A percentile compares a stretch with the other conserved stretches of the same genome.
Evolutionary conservation across 345 rosid species (phyloP).

Genomic region (Arabidopsis thaliana): TAIR10.1 NC_003076.8:22315501-22316000

Average conservation of each 20-base stretch:
- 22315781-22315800: conserved; percentile 29
- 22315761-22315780: conserved; percentile 7
- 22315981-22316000: conserved; percentile 59
- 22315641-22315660: not conserved
- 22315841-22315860: conserved; percentile 36
- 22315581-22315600: conserved; percentile 25
- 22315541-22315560: conserved; percentile 30
- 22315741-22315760: not conserved
- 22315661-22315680: conserved; percentile 28
- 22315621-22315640: conserved; percentile 32
- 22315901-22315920: conserved; percentile 74
- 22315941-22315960: conserved; percentile 80
- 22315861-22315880: conserved; percentile 43
- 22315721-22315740: conserved; percentile 20
- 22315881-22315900: conserved; percentile 63
- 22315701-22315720: not conserved
- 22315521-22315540: not conserved
- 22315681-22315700: conserved; percentile 28
- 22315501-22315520: not conserved
- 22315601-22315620: conserved; percentile 32
- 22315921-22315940: conserved; percentile 74
- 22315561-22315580: conserved; percentile 26
- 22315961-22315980: conserved; percentile 63
- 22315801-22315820: conserved; percentile 35
- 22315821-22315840: conserved; percentile 36